phyloP scores from a whole-genome alignment of 257 asterid genomes.

The Sherardia arvensis region DNA sequence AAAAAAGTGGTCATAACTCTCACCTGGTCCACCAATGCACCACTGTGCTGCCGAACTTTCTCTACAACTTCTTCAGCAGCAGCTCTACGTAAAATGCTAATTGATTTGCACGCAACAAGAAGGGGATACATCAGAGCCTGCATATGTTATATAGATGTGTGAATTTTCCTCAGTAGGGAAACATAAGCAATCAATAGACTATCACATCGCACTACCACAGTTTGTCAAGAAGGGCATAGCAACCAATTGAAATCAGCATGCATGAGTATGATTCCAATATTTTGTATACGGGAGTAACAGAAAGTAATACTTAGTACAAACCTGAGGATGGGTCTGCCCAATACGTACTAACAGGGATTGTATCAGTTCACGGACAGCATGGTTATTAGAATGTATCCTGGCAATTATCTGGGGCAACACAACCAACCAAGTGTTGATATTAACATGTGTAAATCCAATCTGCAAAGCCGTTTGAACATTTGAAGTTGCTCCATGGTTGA shows the following conservation, averaged over 20 bases:
- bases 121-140: constrained; percentile 99
- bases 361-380: constrained; percentile 89
- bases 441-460: constrained; percentile 88
- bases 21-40: constrained; percentile 93
- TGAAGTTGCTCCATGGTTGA: constrained; percentile 96
- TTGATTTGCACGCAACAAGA: constrained; percentile 97
- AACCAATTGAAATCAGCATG: neutral
- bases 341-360: constrained; percentile 89
- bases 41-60: constrained; percentile 95
- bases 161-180: neutral
- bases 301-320: constrained; percentile 27
- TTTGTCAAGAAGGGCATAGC: neutral
- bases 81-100: constrained; percentile 82
- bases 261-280: neutral
- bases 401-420: constrained; percentile 99
- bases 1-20: constrained; percentile 8
- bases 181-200: neutral
- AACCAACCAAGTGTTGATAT: constrained; percentile 97
- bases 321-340: constrained; percentile 99
- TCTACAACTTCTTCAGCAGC: constrained; percentile 99
- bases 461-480: constrained; percentile 96
- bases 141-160: constrained; percentile 11
- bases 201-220: neutral
- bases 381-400: constrained; percentile 94
- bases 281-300: neutral